Evolutionary conservation across 306 rosid species (phyloP).

Genomic region (Lupinus albus): DNA sequence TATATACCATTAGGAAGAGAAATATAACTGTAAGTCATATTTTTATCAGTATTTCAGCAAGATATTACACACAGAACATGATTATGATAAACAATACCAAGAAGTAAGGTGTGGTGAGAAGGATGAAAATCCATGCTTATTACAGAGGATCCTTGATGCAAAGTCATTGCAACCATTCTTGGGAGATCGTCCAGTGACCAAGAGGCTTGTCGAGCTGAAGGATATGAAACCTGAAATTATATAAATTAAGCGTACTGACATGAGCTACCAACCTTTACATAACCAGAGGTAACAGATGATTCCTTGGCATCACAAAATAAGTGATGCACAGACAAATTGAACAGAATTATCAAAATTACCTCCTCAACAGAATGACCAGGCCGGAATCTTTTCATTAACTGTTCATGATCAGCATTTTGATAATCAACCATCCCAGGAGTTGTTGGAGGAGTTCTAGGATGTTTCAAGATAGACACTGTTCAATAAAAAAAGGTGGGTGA

Average conservation of each 20-base stretch:
- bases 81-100: constrained; percentile 56
- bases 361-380: constrained; percentile 71
- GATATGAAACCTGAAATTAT: constrained; percentile 68
- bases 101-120: constrained; percentile 67
- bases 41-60: background rate
- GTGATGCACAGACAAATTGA: constrained; percentile 11
- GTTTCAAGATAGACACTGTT: constrained; percentile 73
- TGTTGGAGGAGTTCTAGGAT: constrained; percentile 75
- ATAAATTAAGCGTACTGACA: constrained; percentile 32
- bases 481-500: constrained; percentile 8
- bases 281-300: constrained; percentile 28
- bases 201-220: constrained; percentile 58
- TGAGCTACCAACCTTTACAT: constrained; percentile 33
- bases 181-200: constrained; percentile 86
- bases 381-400: constrained; percentile 68
- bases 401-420: constrained; percentile 72
- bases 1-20: constrained; percentile 33
- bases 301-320: background rate
- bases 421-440: constrained; percentile 70
- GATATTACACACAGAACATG: constrained; percentile 22
- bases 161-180: constrained; percentile 64
- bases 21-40: background rate
- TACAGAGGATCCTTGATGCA: constrained; percentile 79
- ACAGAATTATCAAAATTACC: constrained; percentile 52
- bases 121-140: constrained; percentile 96